Percentiles rank a stretch among this genome's conserved stretches.
Conservation (phyloP, 306 rosid species). For the Malus fusca region DNA sequence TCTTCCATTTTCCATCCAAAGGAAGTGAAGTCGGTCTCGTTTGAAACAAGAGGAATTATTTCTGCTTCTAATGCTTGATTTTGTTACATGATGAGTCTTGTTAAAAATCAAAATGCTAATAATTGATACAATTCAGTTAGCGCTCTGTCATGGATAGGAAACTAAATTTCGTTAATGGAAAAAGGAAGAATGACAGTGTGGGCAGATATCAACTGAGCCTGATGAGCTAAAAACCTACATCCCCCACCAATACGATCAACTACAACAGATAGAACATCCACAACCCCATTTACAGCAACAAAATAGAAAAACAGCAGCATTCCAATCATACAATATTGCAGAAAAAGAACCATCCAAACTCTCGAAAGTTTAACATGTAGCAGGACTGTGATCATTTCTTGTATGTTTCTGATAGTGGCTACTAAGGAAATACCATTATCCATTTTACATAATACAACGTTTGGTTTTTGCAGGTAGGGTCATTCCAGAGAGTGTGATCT, state of each 20-base stretch:
- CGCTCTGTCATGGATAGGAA: neutral
- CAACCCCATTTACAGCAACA: neutral
- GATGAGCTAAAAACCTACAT: neutral
- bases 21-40: neutral
- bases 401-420: neutral
- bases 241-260: neutral
- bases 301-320: neutral
- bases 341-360: neutral
- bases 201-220: neutral
- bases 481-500: slow-evolving; percentile 13
- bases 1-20: neutral
- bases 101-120: neutral
- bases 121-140: neutral
- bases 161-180: neutral
- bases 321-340: neutral
- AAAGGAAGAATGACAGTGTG: neutral
- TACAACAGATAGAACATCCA: neutral
- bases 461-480: neutral
- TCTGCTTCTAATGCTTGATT: neutral
- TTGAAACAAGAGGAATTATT: neutral
- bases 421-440: neutral
- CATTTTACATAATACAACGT: neutral
- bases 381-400: neutral
- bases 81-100: neutral
- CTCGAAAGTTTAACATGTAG: neutral